A percentile compares a stretch with the other conserved stretches of the same genome.
These are phyloP conservation scores for Didymella arachidicola DNA, from an alignment of 2,329 filamentous ascomycete species.

Conservation along the genomic window DNA sequence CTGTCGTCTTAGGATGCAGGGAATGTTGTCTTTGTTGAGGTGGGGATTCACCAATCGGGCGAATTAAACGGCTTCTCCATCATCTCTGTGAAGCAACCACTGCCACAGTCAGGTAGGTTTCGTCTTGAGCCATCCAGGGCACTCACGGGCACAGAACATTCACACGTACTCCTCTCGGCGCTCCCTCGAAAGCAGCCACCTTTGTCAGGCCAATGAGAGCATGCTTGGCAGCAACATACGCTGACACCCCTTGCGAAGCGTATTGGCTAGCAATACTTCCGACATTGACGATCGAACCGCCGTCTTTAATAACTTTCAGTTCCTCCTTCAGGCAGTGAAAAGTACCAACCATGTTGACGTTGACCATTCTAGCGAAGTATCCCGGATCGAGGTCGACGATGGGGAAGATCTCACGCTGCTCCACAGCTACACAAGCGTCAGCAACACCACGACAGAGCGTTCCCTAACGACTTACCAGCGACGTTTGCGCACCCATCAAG, in stretches of 20 bases:
- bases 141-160: constrained; percentile 58
- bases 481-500: constrained; percentile 26
- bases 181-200: constrained; percentile 58
- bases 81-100: constrained; percentile 21
- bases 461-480: constrained; percentile 13
- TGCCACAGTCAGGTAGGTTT: not conserved
- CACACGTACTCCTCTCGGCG: constrained; percentile 55
- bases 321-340: constrained; percentile 19
- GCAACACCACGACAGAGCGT: not conserved
- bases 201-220: constrained; percentile 57
- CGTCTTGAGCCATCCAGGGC: not conserved
- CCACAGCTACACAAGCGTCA: constrained; percentile 14
- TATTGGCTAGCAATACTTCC: constrained; percentile 23
- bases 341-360: constrained; percentile 4
- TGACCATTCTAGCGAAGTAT: constrained; percentile 18
- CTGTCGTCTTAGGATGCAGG: constrained; percentile 15
- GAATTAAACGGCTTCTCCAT: constrained; percentile 20
- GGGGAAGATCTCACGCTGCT: constrained; percentile 26
- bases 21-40: constrained; percentile 19
- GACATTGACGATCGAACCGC: constrained; percentile 27
- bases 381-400: constrained; percentile 22
- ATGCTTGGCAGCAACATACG: constrained; percentile 58
- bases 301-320: constrained; percentile 29
- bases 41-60: constrained; percentile 13
- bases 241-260: constrained; percentile 27